Evolutionary conservation across 345 rosid species (phyloP).

Genomic region (Triadica sebifera): DNA sequence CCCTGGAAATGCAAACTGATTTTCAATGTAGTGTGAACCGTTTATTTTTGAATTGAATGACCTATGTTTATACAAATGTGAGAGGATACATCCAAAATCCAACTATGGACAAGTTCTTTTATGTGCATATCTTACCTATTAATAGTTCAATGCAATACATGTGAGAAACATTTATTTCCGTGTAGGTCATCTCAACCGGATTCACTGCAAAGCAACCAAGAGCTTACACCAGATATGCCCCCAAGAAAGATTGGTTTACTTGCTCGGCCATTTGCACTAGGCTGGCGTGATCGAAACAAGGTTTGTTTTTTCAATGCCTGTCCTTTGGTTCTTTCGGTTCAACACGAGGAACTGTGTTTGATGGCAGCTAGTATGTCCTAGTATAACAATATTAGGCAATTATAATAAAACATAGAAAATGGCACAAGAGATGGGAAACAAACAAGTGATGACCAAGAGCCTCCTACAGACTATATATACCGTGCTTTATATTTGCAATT

Average conservation of each 20-base stretch:
- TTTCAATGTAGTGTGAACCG: no score
- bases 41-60: no score
- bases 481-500: background rate
- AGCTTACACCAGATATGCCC: conserved; percentile 59
- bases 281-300: conserved; percentile 98
- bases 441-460: no score
- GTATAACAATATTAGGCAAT: background rate
- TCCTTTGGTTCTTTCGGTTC: background rate
- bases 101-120: background rate
- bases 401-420: background rate
- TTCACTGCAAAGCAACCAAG: conserved; percentile 53
- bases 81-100: background rate
- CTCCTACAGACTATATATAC: no score
- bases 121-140: background rate
- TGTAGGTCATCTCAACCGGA: conserved; percentile 60
- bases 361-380: background rate
- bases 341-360: background rate
- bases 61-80: background rate
- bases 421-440: no score
- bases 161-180: conserved; percentile 13
- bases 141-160: conserved; percentile 2
- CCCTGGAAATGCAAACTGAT: background rate
- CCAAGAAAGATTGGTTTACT: conserved; percentile 76
- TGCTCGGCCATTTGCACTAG: conserved; percentile 86
- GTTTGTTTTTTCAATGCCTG: conserved; percentile 29